A percentile compares a stretch with the other conserved stretches of the same genome.
Evolutionary conservation across 2,329 filamentous ascomycete genomes (phyloP).

Genomic region (Colletotrichum truncatum): DNA sequence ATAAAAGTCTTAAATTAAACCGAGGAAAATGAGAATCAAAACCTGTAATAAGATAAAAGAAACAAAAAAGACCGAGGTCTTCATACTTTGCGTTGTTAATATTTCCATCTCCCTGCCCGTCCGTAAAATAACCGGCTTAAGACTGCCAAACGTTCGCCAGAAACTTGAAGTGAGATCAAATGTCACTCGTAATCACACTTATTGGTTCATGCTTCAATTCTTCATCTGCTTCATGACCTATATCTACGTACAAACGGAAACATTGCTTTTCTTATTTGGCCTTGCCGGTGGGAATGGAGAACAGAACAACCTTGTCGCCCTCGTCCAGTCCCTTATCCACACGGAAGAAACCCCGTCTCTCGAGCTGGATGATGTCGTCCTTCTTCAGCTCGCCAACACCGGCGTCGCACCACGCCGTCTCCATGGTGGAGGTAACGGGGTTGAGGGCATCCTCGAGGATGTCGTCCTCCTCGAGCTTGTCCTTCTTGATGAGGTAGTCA

Average conservation of each 20-base stretch:
- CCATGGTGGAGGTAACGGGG: conserved; percentile 77
- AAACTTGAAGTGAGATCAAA: too few relatives aligned
- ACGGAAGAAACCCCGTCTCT: conserved; percentile 91
- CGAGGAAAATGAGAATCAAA: too few relatives aligned
- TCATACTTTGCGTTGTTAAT: too few relatives aligned
- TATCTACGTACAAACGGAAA: conserved; percentile 2
- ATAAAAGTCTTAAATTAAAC: too few relatives aligned
- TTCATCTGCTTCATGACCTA: conserved; percentile 16
- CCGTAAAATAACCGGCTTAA: too few relatives aligned
- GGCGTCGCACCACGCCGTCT: conserved; percentile 80
- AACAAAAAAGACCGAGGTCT: too few relatives aligned
- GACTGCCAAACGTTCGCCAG: too few relatives aligned
- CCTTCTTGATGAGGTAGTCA: conserved; percentile 94
- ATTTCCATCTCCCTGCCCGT: too few relatives aligned
- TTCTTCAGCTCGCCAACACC: conserved; percentile 82
- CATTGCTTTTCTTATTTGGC: conserved; percentile 44
- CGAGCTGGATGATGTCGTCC: conserved; percentile 94
- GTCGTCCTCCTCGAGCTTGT: conserved; percentile 90
- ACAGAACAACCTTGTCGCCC: conserved; percentile 60
- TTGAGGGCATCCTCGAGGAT: conserved; percentile 86
- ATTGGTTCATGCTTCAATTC: conserved; percentile 14
- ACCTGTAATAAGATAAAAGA: too few relatives aligned
- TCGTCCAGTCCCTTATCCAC: conserved; percentile 75
- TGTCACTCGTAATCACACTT: too few relatives aligned
- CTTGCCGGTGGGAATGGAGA: conserved; percentile 67